phyloP scores from a whole-genome alignment of 495 filamentous ascomycete species.

The Hypoxylon trugodes region DNA sequence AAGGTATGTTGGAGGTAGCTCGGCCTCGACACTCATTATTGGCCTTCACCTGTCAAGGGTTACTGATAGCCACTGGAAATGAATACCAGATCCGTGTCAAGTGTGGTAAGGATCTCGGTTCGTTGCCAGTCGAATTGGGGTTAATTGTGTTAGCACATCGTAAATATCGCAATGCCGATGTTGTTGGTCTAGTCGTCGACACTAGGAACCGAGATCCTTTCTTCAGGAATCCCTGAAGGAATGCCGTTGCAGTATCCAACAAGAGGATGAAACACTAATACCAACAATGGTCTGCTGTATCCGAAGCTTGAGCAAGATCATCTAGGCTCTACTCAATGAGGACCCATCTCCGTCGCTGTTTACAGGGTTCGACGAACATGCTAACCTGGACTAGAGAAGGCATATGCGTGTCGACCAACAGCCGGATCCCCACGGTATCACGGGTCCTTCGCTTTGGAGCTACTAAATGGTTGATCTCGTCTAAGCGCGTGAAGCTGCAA shows the following conservation, averaged over 20 bases:
- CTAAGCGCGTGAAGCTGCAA: constrained; percentile 27
- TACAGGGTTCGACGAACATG: constrained; percentile 2
- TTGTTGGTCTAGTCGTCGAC: background rate
- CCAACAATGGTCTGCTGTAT: background rate
- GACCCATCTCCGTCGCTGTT: background rate
- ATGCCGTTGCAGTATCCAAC: background rate
- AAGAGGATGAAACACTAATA: background rate
- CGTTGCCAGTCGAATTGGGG: background rate
- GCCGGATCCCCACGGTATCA: background rate
- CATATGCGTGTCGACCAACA: background rate
- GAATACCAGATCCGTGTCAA: background rate
- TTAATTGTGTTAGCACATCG: background rate
- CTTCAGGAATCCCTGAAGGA: background rate
- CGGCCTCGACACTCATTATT: constrained; percentile 10
- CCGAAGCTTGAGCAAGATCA: background rate
- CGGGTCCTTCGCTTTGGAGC: background rate
- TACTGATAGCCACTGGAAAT: background rate
- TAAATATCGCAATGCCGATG: constrained; percentile 1
- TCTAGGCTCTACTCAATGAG: constrained; percentile 3
- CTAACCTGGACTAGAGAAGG: constrained; percentile 7
- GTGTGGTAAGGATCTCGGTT: background rate
- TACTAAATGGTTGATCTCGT: constrained; percentile 5
- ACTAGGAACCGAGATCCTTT: background rate
- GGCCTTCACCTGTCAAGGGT: constrained; percentile 10
- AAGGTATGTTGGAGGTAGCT: constrained; percentile 19